Percentiles rank a stretch among this genome's conserved stretches.
Evolutionary conservation across 768 basidiomycete genomes (phyloP).

Genomic region (Auriculariales sp.): DNA sequence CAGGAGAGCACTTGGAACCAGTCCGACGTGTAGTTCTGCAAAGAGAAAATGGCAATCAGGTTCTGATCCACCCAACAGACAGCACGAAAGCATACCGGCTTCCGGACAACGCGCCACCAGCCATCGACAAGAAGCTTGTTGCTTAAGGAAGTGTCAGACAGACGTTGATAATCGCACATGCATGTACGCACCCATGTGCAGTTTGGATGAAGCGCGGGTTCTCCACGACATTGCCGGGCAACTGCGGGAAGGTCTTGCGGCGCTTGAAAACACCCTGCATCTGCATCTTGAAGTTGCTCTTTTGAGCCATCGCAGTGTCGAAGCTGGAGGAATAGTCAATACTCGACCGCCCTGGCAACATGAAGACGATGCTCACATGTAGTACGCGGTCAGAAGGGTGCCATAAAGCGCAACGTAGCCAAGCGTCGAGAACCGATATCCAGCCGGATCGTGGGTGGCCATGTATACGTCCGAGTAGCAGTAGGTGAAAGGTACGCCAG

Average conservation of each 20-base stretch:
- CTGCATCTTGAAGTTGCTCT: slow-evolving; percentile 96
- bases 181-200: slow-evolving; percentile 59
- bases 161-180: background rate
- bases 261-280: slow-evolving; percentile 74
- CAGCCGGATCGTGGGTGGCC: slow-evolving; percentile 81
- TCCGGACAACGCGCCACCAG: slow-evolving; percentile 90
- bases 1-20: slow-evolving; percentile 77
- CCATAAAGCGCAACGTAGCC: slow-evolving; percentile 59
- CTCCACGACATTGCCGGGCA: slow-evolving; percentile 67
- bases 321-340: slow-evolving; percentile 35
- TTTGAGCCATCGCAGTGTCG: slow-evolving; percentile 92
- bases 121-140: slow-evolving; percentile 86
- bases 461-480: slow-evolving; percentile 97
- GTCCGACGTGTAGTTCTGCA: slow-evolving; percentile 85
- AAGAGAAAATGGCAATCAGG: background rate
- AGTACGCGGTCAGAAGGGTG: slow-evolving; percentile 74
- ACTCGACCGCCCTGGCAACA: background rate
- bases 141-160: slow-evolving; percentile 21
- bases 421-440: slow-evolving; percentile 73
- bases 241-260: slow-evolving; percentile 88
- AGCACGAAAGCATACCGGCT: slow-evolving; percentile 42
- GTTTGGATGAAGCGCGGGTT: slow-evolving; percentile 91
- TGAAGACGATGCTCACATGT: slow-evolving; percentile 38
- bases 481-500: slow-evolving; percentile 91
- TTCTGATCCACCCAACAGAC: background rate